These are phyloP conservation scores for Candolleomyces aberdarensis DNA, from an alignment of 768 basidiomycete species.

Conservation along the genomic window DNA sequence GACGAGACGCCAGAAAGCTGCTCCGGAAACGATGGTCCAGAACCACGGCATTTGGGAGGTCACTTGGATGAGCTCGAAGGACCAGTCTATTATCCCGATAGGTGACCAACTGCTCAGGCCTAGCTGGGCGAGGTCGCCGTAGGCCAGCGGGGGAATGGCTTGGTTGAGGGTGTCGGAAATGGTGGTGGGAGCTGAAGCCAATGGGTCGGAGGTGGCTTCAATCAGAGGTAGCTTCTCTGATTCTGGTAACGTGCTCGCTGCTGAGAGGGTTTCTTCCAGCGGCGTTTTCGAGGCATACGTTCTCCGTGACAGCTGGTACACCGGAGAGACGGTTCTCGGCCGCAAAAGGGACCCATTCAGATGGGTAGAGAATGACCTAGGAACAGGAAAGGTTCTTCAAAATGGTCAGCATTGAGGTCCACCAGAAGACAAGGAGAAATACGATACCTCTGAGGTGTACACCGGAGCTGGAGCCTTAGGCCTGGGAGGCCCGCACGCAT, in stretches of 20 bases:
- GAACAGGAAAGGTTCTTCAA: neutral
- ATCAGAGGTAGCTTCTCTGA: neutral
- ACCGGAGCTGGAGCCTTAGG: neutral
- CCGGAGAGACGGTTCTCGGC: neutral
- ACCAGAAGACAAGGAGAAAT: neutral
- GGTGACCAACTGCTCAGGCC: conserved; percentile 65
- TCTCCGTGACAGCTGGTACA: neutral
- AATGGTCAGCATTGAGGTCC: neutral
- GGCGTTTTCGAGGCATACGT: conserved; percentile 1
- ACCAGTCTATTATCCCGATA: conserved; percentile 57
- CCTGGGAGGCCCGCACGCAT: neutral
- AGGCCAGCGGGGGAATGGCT: conserved; percentile 51
- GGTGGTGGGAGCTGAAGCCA: conserved; percentile 12
- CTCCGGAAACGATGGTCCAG: conserved; percentile 70
- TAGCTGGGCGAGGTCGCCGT: conserved; percentile 68
- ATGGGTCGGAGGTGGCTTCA: conserved; percentile 3
- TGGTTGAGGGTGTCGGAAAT: conserved; percentile 21
- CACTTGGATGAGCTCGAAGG: conserved; percentile 68
- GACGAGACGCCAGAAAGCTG: conserved; percentile 55
- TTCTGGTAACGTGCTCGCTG: neutral
- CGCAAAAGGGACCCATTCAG: neutral
- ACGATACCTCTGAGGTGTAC: neutral
- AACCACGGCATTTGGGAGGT: conserved; percentile 77
- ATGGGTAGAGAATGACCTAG: conserved; percentile 1
- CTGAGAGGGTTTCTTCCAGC: neutral